Percentiles rank a stretch among this genome's conserved stretches.
phyloP scores from a whole-genome alignment of 257 asterid species.

The Solanum lycopersicoides region DNA sequence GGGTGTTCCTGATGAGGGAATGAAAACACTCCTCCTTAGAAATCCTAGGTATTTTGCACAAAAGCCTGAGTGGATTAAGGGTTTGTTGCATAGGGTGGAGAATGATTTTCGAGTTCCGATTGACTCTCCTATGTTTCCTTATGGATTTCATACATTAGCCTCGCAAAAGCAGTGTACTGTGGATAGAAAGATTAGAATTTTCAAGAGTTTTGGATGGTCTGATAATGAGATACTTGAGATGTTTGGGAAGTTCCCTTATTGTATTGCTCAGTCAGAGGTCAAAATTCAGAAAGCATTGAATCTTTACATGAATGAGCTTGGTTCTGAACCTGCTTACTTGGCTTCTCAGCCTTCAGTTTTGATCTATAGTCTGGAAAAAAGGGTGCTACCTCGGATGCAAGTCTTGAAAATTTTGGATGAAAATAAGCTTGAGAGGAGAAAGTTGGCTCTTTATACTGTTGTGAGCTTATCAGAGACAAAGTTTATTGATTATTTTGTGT shows the following conservation, averaged over 20 bases:
- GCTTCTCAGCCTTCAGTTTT: neutral
- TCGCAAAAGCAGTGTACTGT: neutral
- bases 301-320: neutral
- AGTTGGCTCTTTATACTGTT: neutral
- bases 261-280: neutral
- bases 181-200: neutral
- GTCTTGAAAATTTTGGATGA: conserved; percentile 4
- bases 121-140: neutral
- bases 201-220: neutral
- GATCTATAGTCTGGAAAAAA: conserved; percentile 2
- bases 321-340: neutral
- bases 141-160: neutral
- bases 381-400: conserved; percentile 6
- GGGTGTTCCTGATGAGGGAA: neutral
- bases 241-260: neutral
- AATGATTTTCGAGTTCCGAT: neutral
- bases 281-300: neutral
- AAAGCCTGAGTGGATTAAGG: neutral
- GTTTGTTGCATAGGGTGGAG: neutral
- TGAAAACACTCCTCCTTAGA: neutral
- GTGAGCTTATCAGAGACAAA: neutral
- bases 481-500: neutral
- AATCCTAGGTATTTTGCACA: neutral
- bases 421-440: conserved; percentile 1
- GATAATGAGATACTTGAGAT: neutral